Base-by-base conservation (phyloP, 2,329 filamentous ascomycete species). In the Colletotrichum liaoningense region DNA sequence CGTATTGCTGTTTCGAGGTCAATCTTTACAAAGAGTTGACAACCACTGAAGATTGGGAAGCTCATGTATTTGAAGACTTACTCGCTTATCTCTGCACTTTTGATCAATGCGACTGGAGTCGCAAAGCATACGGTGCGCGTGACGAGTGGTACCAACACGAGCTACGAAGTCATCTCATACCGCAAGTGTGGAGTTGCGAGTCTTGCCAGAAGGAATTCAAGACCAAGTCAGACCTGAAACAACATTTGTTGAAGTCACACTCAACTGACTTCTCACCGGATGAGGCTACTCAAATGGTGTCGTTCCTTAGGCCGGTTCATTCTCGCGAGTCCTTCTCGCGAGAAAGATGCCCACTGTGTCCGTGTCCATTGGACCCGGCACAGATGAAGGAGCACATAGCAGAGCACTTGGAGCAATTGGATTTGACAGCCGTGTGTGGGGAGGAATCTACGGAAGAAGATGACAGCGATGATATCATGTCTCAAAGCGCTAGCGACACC, bases 41-140 rank as follows among this genome's bases (percentile, higher is more conserved):
- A 42, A 68, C 46, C 5, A 9, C 56, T 9, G 64, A 72, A 6
- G 56, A 68, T 14, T 72, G 69, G 69, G 28, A 67, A 56, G 42
- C 67, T 16, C 69, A 72, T 30, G 63, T 72, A 6, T 67, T 56
- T 16, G 52, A 63, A 28, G 69, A 72, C 19, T 24, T 72, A 2
- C 46, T 67, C 9, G 35, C 69, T 5, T 72, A 72, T 38, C 52
- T 72, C 22, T 72, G 69, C 56, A 72, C 69, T 9, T 72, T 67
- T 19, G 69, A 72, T 6, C 35, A 68, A 6, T 72, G 69, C 52
- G 35, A 54, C 33, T 38, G 63, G 33, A n/a, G 63, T 6, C 63
- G 60, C 1, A 56, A 69, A 38, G 19, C 65, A 14, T 69, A 69
- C 30, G 65, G 63, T 12, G 30, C 35, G 16, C 30, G 64, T 7